Evolutionary conservation across 2,329 filamentous ascomycete genomes (phyloP).

Genomic region (Neonectria ditissima): DNA sequence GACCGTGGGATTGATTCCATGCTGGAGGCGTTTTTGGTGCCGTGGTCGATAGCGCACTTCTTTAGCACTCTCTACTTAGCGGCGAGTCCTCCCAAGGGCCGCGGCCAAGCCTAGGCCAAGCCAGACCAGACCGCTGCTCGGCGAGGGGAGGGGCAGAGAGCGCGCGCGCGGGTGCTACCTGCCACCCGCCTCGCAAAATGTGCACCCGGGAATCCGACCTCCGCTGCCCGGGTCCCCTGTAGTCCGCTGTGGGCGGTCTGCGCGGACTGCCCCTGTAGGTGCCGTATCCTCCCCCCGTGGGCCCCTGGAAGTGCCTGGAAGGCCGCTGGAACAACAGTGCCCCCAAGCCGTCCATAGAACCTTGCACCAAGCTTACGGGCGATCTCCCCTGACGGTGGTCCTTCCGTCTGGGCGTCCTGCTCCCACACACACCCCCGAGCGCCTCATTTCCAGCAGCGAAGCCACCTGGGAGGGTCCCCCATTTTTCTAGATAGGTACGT

Average conservation of each 20-base stretch:
- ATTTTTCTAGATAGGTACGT: slow-evolving; percentile 41
- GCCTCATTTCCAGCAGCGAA: slow-evolving; percentile 43
- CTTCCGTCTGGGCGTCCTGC: slow-evolving; percentile 25
- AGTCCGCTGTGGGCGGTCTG: slow-evolving; percentile 2
- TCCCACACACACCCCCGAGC: slow-evolving; percentile 27
- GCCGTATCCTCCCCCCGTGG: slow-evolving; percentile 10
- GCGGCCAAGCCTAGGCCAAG: slow-evolving; percentile 25
- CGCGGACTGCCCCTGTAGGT: background rate
- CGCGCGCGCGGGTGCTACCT: slow-evolving; percentile 13
- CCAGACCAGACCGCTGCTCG: slow-evolving; percentile 11
- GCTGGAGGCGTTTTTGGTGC: background rate
- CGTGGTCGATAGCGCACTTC: slow-evolving; percentile 4
- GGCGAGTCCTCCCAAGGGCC: slow-evolving; percentile 8
- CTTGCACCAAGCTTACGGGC: background rate
- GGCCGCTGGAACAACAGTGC: slow-evolving; percentile 9
- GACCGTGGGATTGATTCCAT: background rate
- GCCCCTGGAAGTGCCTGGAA: slow-evolving; percentile 30
- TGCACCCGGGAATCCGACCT: background rate
- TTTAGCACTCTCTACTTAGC: background rate
- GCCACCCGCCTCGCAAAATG: slow-evolving; percentile 17
- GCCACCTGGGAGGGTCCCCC: slow-evolving; percentile 11
- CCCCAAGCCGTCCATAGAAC: background rate
- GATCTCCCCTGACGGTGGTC: slow-evolving; percentile 16
- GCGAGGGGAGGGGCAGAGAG: too few species aligned
- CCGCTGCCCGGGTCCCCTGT: background rate